Conservation (phyloP, 2,329 filamentous ascomycete species). For the Fusarium sp. region DNA sequence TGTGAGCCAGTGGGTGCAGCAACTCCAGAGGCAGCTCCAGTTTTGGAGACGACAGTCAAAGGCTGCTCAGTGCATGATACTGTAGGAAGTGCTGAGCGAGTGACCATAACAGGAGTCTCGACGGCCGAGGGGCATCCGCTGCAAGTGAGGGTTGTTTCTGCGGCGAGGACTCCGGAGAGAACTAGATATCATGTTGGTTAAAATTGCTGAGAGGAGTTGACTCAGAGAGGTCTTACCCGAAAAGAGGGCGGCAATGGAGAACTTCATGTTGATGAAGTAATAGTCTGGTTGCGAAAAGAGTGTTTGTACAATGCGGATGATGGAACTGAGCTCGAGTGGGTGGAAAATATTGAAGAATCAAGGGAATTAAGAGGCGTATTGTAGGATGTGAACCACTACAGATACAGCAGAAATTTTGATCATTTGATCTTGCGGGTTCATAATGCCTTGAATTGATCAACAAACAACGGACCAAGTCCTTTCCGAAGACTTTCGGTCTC, state of each 20-base stretch:
- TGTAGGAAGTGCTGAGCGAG: slow-evolving; percentile 25
- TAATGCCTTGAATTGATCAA: no score
- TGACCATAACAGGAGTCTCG: slow-evolving; percentile 24
- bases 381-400: background rate
- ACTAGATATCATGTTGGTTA: slow-evolving; percentile 5
- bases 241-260: slow-evolving; percentile 13
- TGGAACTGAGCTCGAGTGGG: background rate
- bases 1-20: slow-evolving; percentile 24
- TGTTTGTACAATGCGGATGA: slow-evolving; percentile 18
- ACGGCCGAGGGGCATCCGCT: slow-evolving; percentile 20
- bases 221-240: slow-evolving; percentile 12
- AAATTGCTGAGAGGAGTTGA: fast-evolving
- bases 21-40: slow-evolving; percentile 9
- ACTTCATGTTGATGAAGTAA: slow-evolving; percentile 30
- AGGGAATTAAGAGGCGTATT: slow-evolving; percentile 1
- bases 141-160: slow-evolving; percentile 33
- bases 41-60: slow-evolving; percentile 16
- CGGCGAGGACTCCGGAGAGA: slow-evolving; percentile 26
- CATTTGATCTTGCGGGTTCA: no score
- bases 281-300: slow-evolving; percentile 11
- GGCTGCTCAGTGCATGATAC: slow-evolving; percentile 25
- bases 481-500: slow-evolving; percentile 6
- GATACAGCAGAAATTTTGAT: background rate
- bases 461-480: background rate
- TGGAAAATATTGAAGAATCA: background rate